phyloP scores from a whole-genome alignment of 1,139 yeast species.

The Geotrichum europaeum region DNA sequence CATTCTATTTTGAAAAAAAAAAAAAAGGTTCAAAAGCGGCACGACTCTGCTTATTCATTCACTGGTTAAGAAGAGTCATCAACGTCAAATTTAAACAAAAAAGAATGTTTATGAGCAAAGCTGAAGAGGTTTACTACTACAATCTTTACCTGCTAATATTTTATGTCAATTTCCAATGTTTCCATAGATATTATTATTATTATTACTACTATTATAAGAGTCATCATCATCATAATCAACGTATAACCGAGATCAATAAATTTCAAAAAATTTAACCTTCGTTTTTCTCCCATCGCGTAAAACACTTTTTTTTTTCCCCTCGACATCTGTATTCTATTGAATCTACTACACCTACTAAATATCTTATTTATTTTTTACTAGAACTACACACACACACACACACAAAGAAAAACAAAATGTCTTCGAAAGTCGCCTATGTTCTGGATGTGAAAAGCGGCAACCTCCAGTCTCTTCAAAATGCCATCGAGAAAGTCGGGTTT shows the following conservation, averaged over 20 bases:
- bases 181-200: no score
- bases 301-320: background rate
- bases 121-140: no score
- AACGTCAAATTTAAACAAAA: no score
- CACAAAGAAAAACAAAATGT: background rate
- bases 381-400: background rate
- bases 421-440: conserved; percentile 49
- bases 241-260: background rate
- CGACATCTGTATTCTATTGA: background rate
- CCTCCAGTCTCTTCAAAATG: conserved; percentile 80
- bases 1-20: no score
- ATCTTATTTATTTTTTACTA: background rate
- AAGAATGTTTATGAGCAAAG: no score
- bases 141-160: no score
- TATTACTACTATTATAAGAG: no score
- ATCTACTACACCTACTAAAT: background rate
- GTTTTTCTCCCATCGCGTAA: background rate
- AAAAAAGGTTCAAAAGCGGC: no score
- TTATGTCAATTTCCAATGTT: no score
- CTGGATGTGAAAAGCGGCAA: conserved; percentile 96
- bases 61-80: no score
- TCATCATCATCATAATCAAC: no score
- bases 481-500: conserved; percentile 72
- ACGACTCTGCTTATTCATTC: no score
- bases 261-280: background rate